Evolutionary conservation across 73 alveolate genomes (phyloP).

Genomic region (Paraurostyla sp.): DNA sequence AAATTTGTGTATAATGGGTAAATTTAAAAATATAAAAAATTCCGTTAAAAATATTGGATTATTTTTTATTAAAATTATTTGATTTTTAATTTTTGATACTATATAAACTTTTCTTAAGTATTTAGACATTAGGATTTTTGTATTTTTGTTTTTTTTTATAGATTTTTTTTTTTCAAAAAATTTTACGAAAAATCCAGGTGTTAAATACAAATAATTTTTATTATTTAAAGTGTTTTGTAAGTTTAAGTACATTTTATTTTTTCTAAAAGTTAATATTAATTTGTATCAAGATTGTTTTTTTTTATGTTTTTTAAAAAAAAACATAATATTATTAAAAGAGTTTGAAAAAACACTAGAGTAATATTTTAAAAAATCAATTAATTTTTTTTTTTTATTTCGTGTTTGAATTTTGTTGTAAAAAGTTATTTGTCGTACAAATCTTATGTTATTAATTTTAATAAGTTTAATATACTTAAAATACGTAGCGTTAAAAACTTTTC

Average conservation of each 20-base stretch:
- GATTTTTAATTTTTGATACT: not conserved
- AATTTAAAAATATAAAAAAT: not conserved
- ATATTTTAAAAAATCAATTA: too few species aligned
- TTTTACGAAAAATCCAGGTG: not conserved
- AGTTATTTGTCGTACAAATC: too few species aligned
- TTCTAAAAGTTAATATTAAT: not conserved
- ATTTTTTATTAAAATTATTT: not conserved
- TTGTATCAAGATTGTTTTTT: not conserved
- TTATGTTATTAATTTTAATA: too few species aligned
- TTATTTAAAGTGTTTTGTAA: not conserved
- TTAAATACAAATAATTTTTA: not conserved
- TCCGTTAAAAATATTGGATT: not conserved
- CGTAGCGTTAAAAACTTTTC: too few species aligned
- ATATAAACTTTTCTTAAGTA: not conserved
- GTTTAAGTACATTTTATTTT: not conserved
- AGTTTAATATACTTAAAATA: too few species aligned
- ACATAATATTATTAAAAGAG: too few species aligned
- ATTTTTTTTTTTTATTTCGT: too few species aligned
- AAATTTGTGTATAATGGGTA: slow-evolving; percentile 3
- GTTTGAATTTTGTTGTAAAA: too few species aligned
- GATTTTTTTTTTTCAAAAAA: slow-evolving; percentile 17
- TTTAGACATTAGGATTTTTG: not conserved
- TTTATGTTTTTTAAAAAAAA: not conserved
- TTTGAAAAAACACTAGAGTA: too few species aligned
- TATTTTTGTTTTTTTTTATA: not conserved